phyloP scores from a whole-genome alignment of 805 yeast genomes.

The Ogataea ganodermae region DNA sequence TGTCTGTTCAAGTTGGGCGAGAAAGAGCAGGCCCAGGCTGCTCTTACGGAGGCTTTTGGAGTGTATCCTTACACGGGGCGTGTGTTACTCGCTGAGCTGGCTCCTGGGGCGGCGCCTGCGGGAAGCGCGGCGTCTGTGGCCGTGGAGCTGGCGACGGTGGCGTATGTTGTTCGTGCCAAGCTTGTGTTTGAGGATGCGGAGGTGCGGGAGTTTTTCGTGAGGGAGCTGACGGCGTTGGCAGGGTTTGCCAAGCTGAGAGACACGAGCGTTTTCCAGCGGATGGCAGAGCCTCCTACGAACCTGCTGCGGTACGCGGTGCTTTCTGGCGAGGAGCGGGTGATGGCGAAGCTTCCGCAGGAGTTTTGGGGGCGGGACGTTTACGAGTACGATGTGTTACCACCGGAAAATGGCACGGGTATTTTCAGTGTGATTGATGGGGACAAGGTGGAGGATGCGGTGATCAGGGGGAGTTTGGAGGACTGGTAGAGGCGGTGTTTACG shows the following conservation, averaged over 20 bases:
- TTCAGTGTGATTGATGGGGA: constrained; percentile 49
- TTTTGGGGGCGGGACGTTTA: constrained; percentile 64
- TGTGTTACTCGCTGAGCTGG: constrained; percentile 50
- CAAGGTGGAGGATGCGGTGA: constrained; percentile 44
- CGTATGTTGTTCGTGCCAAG: constrained; percentile 60
- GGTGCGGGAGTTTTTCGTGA: constrained; percentile 43
- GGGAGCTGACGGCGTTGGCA: constrained; percentile 21
- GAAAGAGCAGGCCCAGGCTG: constrained; percentile 45
- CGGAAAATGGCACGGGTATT: constrained; percentile 48
- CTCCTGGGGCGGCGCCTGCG: constrained; percentile 32
- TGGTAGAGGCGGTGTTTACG: not conserved
- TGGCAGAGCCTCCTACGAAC: constrained; percentile 54
- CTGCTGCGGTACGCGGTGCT: constrained; percentile 67
- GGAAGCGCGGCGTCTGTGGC: constrained; percentile 33
- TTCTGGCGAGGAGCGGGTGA: constrained; percentile 68
- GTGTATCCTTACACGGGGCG: constrained; percentile 60
- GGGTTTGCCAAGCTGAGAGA: constrained; percentile 15
- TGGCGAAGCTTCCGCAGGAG: constrained; percentile 65
- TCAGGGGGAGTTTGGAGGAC: constrained; percentile 24
- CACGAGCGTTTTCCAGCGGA: constrained; percentile 23
- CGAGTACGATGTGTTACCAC: constrained; percentile 77
- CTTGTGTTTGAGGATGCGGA: constrained; percentile 53
- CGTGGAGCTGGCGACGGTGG: constrained; percentile 48
- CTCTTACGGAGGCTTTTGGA: constrained; percentile 51
- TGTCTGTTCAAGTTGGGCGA: constrained; percentile 52